These are phyloP conservation scores for Acrocalymma vagum DNA, from an alignment of 2,329 filamentous ascomycete species.

Conservation along the genomic window DNA sequence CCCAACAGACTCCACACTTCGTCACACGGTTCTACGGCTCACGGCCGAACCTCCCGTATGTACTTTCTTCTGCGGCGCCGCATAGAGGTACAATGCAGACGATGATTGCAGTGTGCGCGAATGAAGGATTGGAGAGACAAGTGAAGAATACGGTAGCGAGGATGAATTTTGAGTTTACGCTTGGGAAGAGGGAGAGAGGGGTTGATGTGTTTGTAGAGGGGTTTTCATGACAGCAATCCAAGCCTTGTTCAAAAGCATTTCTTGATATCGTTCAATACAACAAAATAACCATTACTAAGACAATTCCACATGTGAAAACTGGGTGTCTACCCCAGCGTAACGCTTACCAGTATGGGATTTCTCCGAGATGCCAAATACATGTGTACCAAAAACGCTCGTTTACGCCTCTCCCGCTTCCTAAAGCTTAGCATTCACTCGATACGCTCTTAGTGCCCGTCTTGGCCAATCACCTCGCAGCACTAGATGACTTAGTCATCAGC, in stretches of 20 bases:
- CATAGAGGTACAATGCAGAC: slow-evolving; percentile 9
- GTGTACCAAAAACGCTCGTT: too few relatives aligned
- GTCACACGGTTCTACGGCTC: slow-evolving; percentile 17
- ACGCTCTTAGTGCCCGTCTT: not conserved
- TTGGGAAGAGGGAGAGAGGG: slow-evolving; percentile 16
- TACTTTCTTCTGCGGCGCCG: slow-evolving; percentile 10
- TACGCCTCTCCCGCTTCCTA: not conserved
- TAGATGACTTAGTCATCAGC: slow-evolving; percentile 1
- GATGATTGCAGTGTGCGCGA: slow-evolving; percentile 35
- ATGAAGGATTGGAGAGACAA: slow-evolving; percentile 13
- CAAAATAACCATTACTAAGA: too few relatives aligned
- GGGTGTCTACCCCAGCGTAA: too few relatives aligned
- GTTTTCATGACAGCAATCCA: slow-evolving; percentile 15
- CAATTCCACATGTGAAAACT: too few relatives aligned
- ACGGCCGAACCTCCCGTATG: slow-evolving; percentile 20
- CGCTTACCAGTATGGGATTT: too few relatives aligned
- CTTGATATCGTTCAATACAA: too few relatives aligned
- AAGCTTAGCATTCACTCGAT: slow-evolving; percentile 15
- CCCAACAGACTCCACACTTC: slow-evolving; percentile 1
- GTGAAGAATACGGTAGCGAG: slow-evolving; percentile 20
- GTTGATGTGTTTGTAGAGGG: slow-evolving; percentile 29
- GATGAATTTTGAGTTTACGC: slow-evolving; percentile 29
- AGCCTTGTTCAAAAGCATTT: too few relatives aligned
- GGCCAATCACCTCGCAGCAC: too few relatives aligned
- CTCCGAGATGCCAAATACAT: too few relatives aligned